A percentile compares a stretch with the other conserved stretches of the same genome.
Conservation (phyloP, 75 land plant genomes). For the Sequoiadendron giganteum region DNA sequence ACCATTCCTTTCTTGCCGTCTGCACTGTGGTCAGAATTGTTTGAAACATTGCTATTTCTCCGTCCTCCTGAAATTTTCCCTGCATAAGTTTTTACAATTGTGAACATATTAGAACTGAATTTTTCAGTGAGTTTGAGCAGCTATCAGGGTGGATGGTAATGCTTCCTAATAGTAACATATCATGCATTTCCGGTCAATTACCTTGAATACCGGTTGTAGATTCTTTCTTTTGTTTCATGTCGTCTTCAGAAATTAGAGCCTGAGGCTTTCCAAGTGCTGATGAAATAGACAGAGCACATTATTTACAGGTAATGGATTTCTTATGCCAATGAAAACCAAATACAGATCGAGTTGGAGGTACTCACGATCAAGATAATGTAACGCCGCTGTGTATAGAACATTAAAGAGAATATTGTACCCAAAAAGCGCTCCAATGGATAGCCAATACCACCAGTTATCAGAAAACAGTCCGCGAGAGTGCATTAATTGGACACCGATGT, state of each 20-base stretch:
- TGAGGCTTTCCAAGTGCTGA: slow-evolving; percentile 45
- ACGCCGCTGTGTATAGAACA: slow-evolving; percentile 25
- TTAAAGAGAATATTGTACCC: slow-evolving; percentile 60
- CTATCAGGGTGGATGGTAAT: slow-evolving; percentile 5
- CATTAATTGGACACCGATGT: slow-evolving; percentile 49
- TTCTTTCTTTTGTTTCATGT: slow-evolving; percentile 24
- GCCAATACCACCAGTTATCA: slow-evolving; percentile 56
- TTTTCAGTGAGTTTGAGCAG: neutral
- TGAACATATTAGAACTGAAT: slow-evolving; percentile 18
- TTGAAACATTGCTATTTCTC: neutral
- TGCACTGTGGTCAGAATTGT: neutral
- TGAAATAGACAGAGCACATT: neutral
- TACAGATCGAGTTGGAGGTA: neutral
- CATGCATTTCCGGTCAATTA: slow-evolving; percentile 11
- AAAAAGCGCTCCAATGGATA: slow-evolving; percentile 40
- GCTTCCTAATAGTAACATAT: neutral
- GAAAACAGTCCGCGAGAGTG: slow-evolving; percentile 57
- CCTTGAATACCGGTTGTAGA: neutral
- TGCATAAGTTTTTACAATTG: neutral
- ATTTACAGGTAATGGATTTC: neutral
- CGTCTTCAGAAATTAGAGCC: slow-evolving; percentile 37
- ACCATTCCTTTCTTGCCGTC: slow-evolving; percentile 25
- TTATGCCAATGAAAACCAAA: slow-evolving; percentile 2
- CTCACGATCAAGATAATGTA: slow-evolving; percentile 22
- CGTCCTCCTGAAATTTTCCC: neutral